phyloP scores from a whole-genome alignment of 257 asterid species.

The Plantago ovata region DNA sequence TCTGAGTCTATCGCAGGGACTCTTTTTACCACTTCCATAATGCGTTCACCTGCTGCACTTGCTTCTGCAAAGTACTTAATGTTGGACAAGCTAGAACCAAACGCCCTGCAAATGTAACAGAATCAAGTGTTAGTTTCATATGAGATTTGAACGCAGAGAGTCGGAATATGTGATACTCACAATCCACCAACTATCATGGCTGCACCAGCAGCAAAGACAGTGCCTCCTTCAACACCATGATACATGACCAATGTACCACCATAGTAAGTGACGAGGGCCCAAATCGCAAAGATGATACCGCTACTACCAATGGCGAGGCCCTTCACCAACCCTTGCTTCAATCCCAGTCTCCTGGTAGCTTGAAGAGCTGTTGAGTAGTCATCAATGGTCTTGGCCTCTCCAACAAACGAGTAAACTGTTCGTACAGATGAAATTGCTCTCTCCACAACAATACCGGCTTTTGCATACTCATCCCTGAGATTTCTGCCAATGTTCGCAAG shows the following conservation, averaged over 20 bases:
- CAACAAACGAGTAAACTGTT: constrained; percentile 82
- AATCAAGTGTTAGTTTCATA: not conserved
- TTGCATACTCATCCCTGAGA: constrained; percentile 58
- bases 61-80: constrained; percentile 76
- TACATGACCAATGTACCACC: constrained; percentile 88
- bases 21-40: constrained; percentile 55
- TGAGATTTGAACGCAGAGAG: too few species aligned
- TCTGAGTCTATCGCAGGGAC: constrained; percentile 80
- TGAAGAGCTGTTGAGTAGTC: constrained; percentile 64
- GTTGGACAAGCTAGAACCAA: constrained; percentile 81
- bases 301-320: constrained; percentile 91
- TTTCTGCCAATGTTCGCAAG: constrained; percentile 60
- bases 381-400: constrained; percentile 53
- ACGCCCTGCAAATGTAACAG: constrained; percentile 38
- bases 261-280: constrained; percentile 80
- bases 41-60: constrained; percentile 68
- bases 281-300: constrained; percentile 70
- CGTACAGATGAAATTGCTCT: constrained; percentile 81
- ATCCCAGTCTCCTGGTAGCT: constrained; percentile 65
- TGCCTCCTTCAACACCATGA: constrained; percentile 73
- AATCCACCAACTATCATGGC: constrained; percentile 83
- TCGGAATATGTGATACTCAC: constrained; percentile 34
- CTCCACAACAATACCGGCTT: constrained; percentile 63
- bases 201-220: constrained; percentile 84
- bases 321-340: constrained; percentile 78